Base-by-base conservation (phyloP, 129 eudicot genomes). In the Apium graveolens region DNA sequence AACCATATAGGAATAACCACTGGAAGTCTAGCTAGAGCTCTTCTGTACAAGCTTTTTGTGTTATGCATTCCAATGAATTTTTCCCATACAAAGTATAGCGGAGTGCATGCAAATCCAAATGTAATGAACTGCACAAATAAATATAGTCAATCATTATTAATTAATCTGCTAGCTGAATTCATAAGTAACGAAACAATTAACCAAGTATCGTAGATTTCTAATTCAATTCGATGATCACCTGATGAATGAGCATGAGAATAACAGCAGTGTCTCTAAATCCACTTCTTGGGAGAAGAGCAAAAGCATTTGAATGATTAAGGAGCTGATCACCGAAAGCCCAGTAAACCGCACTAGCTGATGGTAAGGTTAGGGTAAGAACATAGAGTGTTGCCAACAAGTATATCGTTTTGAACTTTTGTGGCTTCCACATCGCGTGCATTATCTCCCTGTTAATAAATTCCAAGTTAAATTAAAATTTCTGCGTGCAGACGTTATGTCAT, bases 391-490 rank as follows among this genome's bases (percentile, higher is more conserved):
- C 97, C 20, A 90, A 35, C 75, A 92, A 81, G 83, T 92, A 92
- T 71, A 92, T 92, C 45, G 81, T 53, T 84, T 92, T 92, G 84
- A 92, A 90, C 60, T 88, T 90, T 49, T 89, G 93, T 8, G 97
- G 97, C 83, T 92, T 92, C 97, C 97, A 92, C 97, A 92, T 92
- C 0, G 97, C 97, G 78, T 92, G 97, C 97, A 92, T 92, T 78
- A 92, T 92, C 77, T 92, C 97, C 88, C 96, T 92, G 78, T n/a
- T n/a, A n/a, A n/a, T n/a, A n/a, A n/a, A n/a, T n/a, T n/a, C n/a
- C n/a, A n/a, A n/a, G n/a, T n/a, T n/a, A n/a, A n/a, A n/a, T n/a
- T n/a, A n/a, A n/a, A n/a, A n/a, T n/a, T n/a, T n/a, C n/a, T n/a
- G n/a, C n/a, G n/a, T n/a, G n/a, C n/a, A n/a, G n/a, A n/a, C n/a